Evolutionary conservation across 768 basidiomycete genomes (phyloP).

Genomic region (Suillus fuscotomentosus): DNA sequence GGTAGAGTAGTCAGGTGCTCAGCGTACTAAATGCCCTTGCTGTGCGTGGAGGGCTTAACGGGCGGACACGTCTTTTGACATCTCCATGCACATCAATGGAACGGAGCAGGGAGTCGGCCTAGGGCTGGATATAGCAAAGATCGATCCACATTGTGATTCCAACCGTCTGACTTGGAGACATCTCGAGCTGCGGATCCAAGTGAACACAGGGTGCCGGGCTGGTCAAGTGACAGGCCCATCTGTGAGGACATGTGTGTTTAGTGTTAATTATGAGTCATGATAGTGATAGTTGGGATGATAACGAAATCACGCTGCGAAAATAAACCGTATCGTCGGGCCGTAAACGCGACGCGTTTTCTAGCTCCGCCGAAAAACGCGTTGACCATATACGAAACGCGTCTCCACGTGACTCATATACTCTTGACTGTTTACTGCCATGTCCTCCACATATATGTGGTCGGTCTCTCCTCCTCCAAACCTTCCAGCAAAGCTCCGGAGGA

Average conservation of each 20-base stretch:
- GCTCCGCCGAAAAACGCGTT: slow-evolving; percentile 37
- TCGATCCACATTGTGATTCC: not conserved
- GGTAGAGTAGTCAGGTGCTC: not conserved
- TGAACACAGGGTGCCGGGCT: not conserved
- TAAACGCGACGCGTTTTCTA: slow-evolving; percentile 11
- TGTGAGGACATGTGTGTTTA: not conserved
- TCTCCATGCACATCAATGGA: not conserved
- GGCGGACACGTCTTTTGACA: not conserved
- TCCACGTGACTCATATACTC: slow-evolving; percentile 32
- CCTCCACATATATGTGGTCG: slow-evolving; percentile 10
- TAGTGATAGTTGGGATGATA: not conserved
- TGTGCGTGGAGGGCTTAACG: not conserved
- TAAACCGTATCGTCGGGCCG: not conserved
- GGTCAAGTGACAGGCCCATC: not conserved
- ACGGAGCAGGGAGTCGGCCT: not conserved
- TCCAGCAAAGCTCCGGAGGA: slow-evolving; percentile 23
- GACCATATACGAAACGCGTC: slow-evolving; percentile 12
- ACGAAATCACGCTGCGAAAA: not conserved
- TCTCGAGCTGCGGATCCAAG: not conserved
- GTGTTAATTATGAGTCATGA: not conserved
- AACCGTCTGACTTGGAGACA: not conserved
- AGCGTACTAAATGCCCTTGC: not conserved
- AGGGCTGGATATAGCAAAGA: not conserved
- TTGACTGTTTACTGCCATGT: slow-evolving; percentile 29
- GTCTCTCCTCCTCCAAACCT: slow-evolving; percentile 12